These are phyloP conservation scores for Collybia sordida DNA, from an alignment of 768 basidiomycete species.

Conservation along the genomic window DNA sequence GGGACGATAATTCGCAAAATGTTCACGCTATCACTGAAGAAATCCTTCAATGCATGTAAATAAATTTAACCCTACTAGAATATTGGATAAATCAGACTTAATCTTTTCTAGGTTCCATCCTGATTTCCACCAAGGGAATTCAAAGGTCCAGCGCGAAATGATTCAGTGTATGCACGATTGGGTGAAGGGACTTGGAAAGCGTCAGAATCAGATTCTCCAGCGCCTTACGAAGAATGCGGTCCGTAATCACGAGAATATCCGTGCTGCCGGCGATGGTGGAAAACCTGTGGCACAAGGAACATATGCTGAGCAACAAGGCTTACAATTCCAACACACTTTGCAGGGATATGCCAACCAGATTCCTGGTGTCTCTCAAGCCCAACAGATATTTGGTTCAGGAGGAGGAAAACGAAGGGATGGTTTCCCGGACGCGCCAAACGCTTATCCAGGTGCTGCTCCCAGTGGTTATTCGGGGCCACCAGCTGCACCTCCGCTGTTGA, in stretches of 20 bases:
- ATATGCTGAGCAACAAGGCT: slow-evolving; percentile 47
- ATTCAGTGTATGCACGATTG: slow-evolving; percentile 63
- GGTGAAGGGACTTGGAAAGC: slow-evolving; percentile 50
- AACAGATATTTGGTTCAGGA: slow-evolving; percentile 33
- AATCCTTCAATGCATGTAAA: slow-evolving; percentile 65
- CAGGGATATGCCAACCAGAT: slow-evolving; percentile 45
- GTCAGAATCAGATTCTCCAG: slow-evolving; percentile 47
- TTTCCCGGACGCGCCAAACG: background rate
- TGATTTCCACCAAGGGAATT: slow-evolving; percentile 67
- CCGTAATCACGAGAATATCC: slow-evolving; percentile 70
- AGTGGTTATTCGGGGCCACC: no score
- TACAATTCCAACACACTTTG: slow-evolving; percentile 46
- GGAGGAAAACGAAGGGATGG: slow-evolving; percentile 22
- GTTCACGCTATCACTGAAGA: slow-evolving; percentile 59
- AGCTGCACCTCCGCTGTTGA: slow-evolving; percentile 6
- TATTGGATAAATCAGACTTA: background rate
- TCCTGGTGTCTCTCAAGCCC: slow-evolving; percentile 46
- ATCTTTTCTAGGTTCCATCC: slow-evolving; percentile 68
- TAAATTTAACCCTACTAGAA: slow-evolving; percentile 27
- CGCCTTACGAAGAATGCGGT: slow-evolving; percentile 68
- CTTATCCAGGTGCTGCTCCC: no score
- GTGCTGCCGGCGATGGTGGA: slow-evolving; percentile 54
- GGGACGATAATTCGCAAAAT: slow-evolving; percentile 71
- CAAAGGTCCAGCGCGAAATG: slow-evolving; percentile 76
- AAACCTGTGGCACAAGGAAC: slow-evolving; percentile 43